Evolutionary conservation across 148 eudicot species (phyloP), one percentile per base, ranked within the genome.

Genomic region (Nyssa sinensis): DNA sequence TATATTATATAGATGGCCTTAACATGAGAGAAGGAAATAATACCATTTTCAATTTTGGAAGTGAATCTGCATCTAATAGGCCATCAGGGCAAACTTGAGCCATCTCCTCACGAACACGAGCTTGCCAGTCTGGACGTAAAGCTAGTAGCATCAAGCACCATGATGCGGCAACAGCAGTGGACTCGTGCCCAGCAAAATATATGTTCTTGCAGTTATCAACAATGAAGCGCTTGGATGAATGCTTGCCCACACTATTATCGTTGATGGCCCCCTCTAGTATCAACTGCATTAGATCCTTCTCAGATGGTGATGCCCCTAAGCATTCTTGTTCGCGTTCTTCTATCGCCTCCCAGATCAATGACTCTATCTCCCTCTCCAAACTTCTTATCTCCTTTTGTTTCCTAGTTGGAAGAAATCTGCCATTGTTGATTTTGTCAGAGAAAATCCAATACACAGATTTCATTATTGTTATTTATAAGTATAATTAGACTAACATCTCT

Each of bases 131-230:
- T 9, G 96, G 96, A 63, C 91, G 84, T 62, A 84, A 64, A 11
- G 96, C 93, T 3, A 93, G 75, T 24, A 93, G 66, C 90, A 93
- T 91, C 75, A 91, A 73, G 85, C 98, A 93, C 98, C 98, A 93
- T 4, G 98, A 88, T 3, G 89, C 88, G 12, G 96, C 90, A 12
- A 89, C 90, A 13, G 93, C 92, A 0, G 96, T 93, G 41, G 98
- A 84, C 76, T 93, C 98, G 21, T 93, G 96, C 1, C 98, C 98
- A 0, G 98, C 98, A 66, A 93, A 90, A 73, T 93, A 93, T 24
- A 93, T 87, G 85, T 89, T 93, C 84, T 93, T 90, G 74, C 98
- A 93, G 74, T 93, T 93, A 71, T 93, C 98, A 24, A 93, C 86
- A 17, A 93, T 88, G 75, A 93, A 82, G 4, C 69, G 72, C 78